Conservation (phyloP, 768 basidiomycete species). For the Rhodotorula toruloides region DNA sequence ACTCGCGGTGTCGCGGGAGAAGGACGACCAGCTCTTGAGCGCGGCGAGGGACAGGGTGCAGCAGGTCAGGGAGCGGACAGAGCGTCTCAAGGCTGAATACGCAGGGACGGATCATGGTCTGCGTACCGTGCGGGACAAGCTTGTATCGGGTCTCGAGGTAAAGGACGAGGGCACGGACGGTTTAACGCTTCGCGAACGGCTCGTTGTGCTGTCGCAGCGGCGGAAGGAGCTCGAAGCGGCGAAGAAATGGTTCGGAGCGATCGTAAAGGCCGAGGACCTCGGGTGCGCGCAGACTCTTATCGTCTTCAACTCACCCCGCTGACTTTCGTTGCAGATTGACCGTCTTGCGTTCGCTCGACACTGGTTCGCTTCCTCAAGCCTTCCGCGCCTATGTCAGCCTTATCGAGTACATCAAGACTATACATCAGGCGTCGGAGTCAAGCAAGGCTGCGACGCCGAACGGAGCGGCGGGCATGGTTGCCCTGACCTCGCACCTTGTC, state of each 20-base stretch:
- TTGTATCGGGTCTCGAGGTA: conserved; percentile 21
- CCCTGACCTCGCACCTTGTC: conserved; percentile 48
- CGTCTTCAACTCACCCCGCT: not conserved
- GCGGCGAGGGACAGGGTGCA: not conserved
- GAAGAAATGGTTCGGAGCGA: conserved; percentile 66
- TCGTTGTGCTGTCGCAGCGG: conserved; percentile 71
- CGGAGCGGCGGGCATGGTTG: conserved; percentile 48
- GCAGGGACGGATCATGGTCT: conserved; percentile 20
- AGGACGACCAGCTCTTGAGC: not conserved
- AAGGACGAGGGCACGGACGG: conserved; percentile 5
- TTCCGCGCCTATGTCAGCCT: conserved; percentile 38
- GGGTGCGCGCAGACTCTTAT: conserved; percentile 54
- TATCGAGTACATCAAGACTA: conserved; percentile 50
- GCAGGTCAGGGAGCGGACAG: not conserved
- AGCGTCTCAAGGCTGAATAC: conserved; percentile 4
- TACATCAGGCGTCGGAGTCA: conserved; percentile 11
- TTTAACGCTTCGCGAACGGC: conserved; percentile 72
- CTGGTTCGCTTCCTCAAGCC: conserved; percentile 18
- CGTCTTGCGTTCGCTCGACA: conserved; percentile 26
- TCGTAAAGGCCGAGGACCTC: conserved; percentile 64
- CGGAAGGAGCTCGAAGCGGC: conserved; percentile 72
- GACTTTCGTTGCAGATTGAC: conserved; percentile 18
- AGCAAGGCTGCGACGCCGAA: conserved; percentile 27
- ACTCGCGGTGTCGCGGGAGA: not conserved
- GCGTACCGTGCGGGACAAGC: conserved; percentile 17